phyloP scores from a whole-genome alignment of 83 land plant genomes.

The Thuja plicata region DNA sequence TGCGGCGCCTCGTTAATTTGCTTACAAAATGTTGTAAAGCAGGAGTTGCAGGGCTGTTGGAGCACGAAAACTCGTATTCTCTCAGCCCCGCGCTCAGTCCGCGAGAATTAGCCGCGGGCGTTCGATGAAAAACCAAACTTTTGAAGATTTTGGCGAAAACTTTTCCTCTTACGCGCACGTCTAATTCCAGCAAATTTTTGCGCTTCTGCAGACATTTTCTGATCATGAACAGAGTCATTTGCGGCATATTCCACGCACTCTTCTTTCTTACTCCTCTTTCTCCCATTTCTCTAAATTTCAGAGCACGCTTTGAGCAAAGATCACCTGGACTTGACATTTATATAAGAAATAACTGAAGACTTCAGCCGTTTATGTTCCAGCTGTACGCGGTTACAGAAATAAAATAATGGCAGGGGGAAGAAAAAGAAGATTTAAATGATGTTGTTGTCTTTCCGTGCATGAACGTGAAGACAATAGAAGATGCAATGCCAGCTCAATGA shows the following conservation, averaged over 20 bases:
- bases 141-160: neutral
- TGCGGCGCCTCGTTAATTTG: neutral
- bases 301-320: no score
- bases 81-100: neutral
- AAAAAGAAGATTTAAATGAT: no score
- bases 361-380: no score
- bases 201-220: neutral
- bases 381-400: no score
- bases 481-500: no score
- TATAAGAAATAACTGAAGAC: no score
- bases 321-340: no score
- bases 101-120: neutral
- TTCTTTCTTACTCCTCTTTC: neutral
- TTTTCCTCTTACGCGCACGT: neutral
- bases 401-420: no score
- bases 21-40: neutral
- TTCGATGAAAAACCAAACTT: no score
- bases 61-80: slow-evolving; percentile 7
- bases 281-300: no score
- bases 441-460: no score
- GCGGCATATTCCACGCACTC: neutral
- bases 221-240: slow-evolving; percentile 1
- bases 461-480: no score
- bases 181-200: neutral
- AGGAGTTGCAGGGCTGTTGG: neutral